phyloP scores from a whole-genome alignment of 768 basidiomycete genomes.

The Strobilomyces dryophilus region DNA sequence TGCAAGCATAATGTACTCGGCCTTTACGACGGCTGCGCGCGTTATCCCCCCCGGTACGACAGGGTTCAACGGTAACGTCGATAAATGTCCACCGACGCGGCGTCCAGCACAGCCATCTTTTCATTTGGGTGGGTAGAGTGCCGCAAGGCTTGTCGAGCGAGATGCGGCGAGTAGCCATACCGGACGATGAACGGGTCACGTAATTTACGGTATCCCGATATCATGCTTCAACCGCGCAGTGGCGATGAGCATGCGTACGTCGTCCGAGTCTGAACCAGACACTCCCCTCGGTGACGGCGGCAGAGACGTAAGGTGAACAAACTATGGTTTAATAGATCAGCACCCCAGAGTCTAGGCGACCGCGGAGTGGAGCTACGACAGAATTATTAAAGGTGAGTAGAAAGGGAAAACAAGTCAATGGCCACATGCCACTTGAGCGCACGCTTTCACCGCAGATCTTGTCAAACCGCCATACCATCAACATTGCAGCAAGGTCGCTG shows the following conservation, averaged over 20 bases:
- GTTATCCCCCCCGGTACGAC: conserved; percentile 13
- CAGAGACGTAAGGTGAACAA: conserved; percentile 16
- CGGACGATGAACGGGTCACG: conserved; percentile 10
- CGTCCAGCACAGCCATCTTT: conserved; percentile 18
- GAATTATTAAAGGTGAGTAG: conserved; percentile 11
- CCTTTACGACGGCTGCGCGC: conserved; percentile 13
- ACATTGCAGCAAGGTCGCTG: conserved; percentile 30
- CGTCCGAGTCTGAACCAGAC: conserved; percentile 10
- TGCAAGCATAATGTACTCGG: conserved; percentile 10
- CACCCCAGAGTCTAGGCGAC: conserved; percentile 16
- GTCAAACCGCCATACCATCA: conserved; percentile 19
- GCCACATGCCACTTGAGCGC: conserved; percentile 10
- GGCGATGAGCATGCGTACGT: conserved; percentile 24
- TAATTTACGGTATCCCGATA: conserved; percentile 29
- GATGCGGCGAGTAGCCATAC: background rate
- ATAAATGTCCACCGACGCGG: conserved; percentile 8
- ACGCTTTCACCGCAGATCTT: conserved; percentile 28
- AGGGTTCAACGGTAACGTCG: conserved; percentile 9
- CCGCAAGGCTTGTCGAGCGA: conserved; percentile 14
- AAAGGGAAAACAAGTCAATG: conserved; percentile 8
- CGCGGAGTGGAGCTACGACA: conserved; percentile 8
- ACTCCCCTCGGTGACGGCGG: conserved; percentile 2
- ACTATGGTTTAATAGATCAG: conserved; percentile 17
- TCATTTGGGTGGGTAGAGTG: conserved; percentile 9
- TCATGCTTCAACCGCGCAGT: conserved; percentile 29